These are phyloP conservation scores for Termitomyces sp. DNA, from an alignment of 768 basidiomycete genomes.

Conservation along the genomic window DNA sequence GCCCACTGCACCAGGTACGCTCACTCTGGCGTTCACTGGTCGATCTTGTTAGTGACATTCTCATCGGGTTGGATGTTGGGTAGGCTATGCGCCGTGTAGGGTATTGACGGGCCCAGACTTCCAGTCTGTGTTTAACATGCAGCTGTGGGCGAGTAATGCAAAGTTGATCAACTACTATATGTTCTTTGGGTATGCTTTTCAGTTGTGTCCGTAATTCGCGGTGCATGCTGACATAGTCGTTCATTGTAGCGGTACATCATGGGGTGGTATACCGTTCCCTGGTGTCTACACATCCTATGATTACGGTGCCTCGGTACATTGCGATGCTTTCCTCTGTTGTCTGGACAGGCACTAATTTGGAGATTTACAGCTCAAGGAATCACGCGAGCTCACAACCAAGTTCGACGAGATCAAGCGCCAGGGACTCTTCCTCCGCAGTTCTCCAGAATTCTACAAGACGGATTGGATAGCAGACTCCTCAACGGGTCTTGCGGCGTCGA, in stretches of 20 bases:
- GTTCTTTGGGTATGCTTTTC: slow-evolving; percentile 60
- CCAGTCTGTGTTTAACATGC: slow-evolving; percentile 72
- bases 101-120: slow-evolving; percentile 67
- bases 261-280: slow-evolving; percentile 77
- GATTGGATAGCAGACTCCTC: slow-evolving; percentile 63
- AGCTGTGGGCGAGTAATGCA: slow-evolving; percentile 76
- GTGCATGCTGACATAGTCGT: not conserved
- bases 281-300: slow-evolving; percentile 80
- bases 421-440: slow-evolving; percentile 72
- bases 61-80: not conserved
- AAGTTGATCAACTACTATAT: slow-evolving; percentile 85
- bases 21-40: not conserved
- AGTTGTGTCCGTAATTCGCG: not conserved
- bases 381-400: slow-evolving; percentile 59
- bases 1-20: slow-evolving; percentile 55
- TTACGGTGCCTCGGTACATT: slow-evolving; percentile 57
- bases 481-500: slow-evolving; percentile 34
- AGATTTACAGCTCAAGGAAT: slow-evolving; percentile 48
- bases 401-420: slow-evolving; percentile 76
- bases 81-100: slow-evolving; percentile 61
- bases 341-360: not conserved
- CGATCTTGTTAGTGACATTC: no score
- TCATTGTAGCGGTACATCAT: slow-evolving; percentile 68
- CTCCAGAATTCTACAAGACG: slow-evolving; percentile 76
- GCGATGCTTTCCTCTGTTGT: not conserved